Evolutionary conservation across 78 protist species (phyloP), one percentile per base, ranked within the genome.

Genomic region (Dictyostelium discoideum): DNA sequence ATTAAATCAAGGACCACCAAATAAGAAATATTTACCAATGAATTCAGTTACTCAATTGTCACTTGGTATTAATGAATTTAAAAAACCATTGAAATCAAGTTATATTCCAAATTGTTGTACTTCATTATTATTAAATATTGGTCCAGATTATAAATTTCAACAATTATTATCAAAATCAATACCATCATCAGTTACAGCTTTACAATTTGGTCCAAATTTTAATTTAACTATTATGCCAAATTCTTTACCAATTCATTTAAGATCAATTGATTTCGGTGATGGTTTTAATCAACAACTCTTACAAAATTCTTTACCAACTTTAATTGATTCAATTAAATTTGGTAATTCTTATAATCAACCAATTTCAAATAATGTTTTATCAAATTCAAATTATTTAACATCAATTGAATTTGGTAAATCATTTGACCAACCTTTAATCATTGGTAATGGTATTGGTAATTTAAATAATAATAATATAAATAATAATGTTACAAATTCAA

Each of bases 291-390:
- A 85, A 85, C 26, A 20, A 18, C 29, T 79, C 0, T 44, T 50
- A 42, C 13, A 11, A 29, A 37, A 37, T 22, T 77, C 81, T 3
- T n/a, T 79, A 9, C 85, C 85, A 42, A 29, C 60, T 9, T 22
- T 16, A n/a, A 29, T 79, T 29, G n/a, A 79, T 40, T 44, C 57
- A 22, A 44, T 79, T 10, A 44, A 44, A 44, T 79, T 39, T 39
- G 63, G 85, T 79, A 79, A n/a, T 11, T 44, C 65, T 2, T 44
- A 29, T 57, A 83, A 83, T 32, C 74, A 83, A 83, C 87, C 87
- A 54, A 48, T 63, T 6, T 3, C 87, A 74, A 37, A 37, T 32
- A 46, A 46, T 37, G 5, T 9, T 32, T 32, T 32, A 74, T 37
- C 81, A 74, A 74, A 29, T 74, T 26, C 77, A 69, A 69, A 69